Evolutionary conservation across 1,284 basidiomycete genomes (phyloP).

Genomic region (Ceratobasidium papillatum): DNA sequence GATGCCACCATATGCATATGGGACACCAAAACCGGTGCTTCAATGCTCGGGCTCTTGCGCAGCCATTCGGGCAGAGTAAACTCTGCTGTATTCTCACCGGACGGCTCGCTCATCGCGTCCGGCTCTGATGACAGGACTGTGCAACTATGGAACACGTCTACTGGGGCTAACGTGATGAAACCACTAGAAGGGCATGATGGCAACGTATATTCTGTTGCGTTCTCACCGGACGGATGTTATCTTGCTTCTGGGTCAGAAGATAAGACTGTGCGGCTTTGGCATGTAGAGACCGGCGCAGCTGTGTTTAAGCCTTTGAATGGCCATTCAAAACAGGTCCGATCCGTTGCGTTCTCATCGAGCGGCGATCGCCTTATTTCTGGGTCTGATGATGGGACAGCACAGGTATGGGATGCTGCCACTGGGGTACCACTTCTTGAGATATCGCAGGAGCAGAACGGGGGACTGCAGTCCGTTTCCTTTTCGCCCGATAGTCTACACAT

Average conservation of each 20-base stretch:
- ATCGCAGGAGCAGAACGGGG: not conserved
- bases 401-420: slow-evolving; percentile 31
- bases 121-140: too few species aligned
- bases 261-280: slow-evolving; percentile 49
- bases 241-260: slow-evolving; percentile 31
- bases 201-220: slow-evolving; percentile 19
- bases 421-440: not conserved
- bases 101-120: too few species aligned
- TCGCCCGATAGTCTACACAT: too few species aligned
- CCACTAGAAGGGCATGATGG: not conserved
- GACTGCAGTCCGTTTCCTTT: not conserved
- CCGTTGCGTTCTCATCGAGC: slow-evolving; percentile 31
- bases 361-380: slow-evolving; percentile 14
- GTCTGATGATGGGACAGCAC: slow-evolving; percentile 27
- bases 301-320: not conserved
- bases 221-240: slow-evolving; percentile 30
- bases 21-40: too few species aligned
- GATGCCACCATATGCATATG: slow-evolving; percentile 7
- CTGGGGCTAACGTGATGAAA: not conserved
- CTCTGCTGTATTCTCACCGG: too few species aligned
- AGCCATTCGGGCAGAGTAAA: too few species aligned
- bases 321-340: not conserved
- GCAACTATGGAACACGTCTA: too few species aligned
- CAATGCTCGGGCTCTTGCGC: too few species aligned
- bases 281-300: slow-evolving; percentile 49